Percentiles rank a stretch among this genome's conserved stretches.
phyloP scores from a whole-genome alignment of 352 stramenopile species.

The Phytophthora fragariaefolia region DNA sequence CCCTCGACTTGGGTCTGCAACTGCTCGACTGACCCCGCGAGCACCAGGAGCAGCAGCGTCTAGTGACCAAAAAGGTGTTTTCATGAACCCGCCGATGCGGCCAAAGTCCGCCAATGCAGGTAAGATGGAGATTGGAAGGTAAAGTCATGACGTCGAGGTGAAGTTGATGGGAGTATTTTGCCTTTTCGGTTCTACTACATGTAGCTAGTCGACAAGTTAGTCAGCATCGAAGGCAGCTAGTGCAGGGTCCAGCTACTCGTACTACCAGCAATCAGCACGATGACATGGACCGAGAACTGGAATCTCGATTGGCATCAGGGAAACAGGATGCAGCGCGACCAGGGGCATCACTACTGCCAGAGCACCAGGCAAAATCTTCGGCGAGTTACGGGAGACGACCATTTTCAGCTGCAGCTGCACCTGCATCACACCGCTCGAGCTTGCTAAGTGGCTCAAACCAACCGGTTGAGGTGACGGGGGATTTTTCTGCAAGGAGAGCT shows the following conservation, averaged over 20 bases:
- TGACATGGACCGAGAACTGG: neutral
- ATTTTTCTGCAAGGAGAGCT: constrained; percentile 1
- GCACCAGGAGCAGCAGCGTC: constrained; percentile 7
- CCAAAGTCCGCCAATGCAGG: constrained; percentile 46
- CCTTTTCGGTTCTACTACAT: neutral
- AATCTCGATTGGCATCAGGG: neutral
- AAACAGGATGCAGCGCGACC: constrained; percentile 28
- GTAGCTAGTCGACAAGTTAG: constrained; percentile 46
- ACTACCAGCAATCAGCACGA: constrained; percentile 31
- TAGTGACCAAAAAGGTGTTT: constrained; percentile 25
- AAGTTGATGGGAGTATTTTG: too few species aligned
- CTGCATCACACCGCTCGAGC: constrained; percentile 5
- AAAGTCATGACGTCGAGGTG: neutral
- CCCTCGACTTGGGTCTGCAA: constrained; percentile 43
- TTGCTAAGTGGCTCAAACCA: constrained; percentile 2
- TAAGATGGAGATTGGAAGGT: too few species aligned
- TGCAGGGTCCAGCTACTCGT: constrained; percentile 21
- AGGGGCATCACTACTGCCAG: neutral
- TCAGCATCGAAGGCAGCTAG: constrained; percentile 45
- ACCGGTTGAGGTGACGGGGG: neutral
- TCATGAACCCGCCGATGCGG: constrained; percentile 49
- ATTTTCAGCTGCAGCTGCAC: constrained; percentile 28
- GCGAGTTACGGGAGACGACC: constrained; percentile 13
- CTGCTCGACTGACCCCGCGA: constrained; percentile 23
- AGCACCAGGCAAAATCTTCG: neutral